A percentile compares a stretch with the other conserved stretches of the same genome.
These are phyloP conservation scores for Gillenia trifoliata DNA, from an alignment of 306 rosid species.

Conservation along the genomic window DNA sequence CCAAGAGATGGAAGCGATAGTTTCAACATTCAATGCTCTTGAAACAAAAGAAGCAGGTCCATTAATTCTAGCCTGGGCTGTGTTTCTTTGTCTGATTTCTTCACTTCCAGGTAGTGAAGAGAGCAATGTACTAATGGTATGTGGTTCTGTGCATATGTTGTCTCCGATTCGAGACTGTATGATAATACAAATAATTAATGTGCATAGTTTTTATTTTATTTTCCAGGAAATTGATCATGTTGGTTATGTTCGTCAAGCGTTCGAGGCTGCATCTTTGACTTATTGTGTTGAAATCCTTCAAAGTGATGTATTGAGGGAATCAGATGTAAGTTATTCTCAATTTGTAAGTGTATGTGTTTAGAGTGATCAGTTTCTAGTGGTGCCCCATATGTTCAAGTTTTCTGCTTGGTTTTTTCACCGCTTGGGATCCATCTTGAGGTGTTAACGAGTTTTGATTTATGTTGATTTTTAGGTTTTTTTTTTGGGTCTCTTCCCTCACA, in stretches of 20 bases:
- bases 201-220: constrained; percentile 11
- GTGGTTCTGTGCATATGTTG: constrained; percentile 24
- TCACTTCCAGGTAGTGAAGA: constrained; percentile 83
- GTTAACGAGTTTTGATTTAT: neutral
- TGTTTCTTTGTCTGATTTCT: constrained; percentile 68
- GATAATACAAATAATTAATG: constrained; percentile 19
- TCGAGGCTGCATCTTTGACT: constrained; percentile 62
- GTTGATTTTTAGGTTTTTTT: neutral
- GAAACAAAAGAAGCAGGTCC: constrained; percentile 84
- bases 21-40: constrained; percentile 60
- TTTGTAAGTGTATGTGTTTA: constrained; percentile 17
- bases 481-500: neutral
- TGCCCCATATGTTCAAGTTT: constrained; percentile 1
- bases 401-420: neutral
- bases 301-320: constrained; percentile 68
- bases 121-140: constrained; percentile 56
- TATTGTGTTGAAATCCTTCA: constrained; percentile 71
- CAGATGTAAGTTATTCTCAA: constrained; percentile 62
- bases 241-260: constrained; percentile 88
- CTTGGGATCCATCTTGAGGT: constrained; percentile 8
- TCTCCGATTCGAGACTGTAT: constrained; percentile 8
- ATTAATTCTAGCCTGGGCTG: constrained; percentile 86
- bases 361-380: constrained; percentile 15
- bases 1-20: constrained; percentile 79
- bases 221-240: constrained; percentile 87